Conservation (phyloP, 108 stramenopile species). For the Cyclotella baltica region DNA sequence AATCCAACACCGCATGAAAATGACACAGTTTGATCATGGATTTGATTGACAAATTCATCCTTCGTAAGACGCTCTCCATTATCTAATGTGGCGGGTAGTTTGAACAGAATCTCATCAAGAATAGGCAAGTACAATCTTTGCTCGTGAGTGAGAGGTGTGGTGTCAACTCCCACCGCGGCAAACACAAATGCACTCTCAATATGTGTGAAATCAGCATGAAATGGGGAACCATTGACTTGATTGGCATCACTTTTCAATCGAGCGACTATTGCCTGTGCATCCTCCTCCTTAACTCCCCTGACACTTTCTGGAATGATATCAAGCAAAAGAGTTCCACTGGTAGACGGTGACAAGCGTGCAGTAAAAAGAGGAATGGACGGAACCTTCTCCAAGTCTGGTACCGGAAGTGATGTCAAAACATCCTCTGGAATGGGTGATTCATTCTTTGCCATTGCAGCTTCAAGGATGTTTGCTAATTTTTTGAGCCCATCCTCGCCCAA, state of each 20-base stretch:
- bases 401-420: constrained; percentile 46
- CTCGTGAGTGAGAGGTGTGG: constrained; percentile 20
- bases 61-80: constrained; percentile 41
- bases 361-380: constrained; percentile 52
- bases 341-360: constrained; percentile 32
- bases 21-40: constrained; percentile 52
- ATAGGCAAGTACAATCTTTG: constrained; percentile 52
- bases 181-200: constrained; percentile 56
- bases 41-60: constrained; percentile 48
- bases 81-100: constrained; percentile 47
- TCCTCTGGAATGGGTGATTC: constrained; percentile 51
- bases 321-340: neutral
- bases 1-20: constrained; percentile 51
- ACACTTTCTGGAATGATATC: constrained; percentile 48
- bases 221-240: constrained; percentile 20
- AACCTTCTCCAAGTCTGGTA: constrained; percentile 52
- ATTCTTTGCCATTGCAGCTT: constrained; percentile 43
- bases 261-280: constrained; percentile 20
- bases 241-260: constrained; percentile 35
- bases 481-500: constrained; percentile 42
- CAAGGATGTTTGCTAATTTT: constrained; percentile 24
- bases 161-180: constrained; percentile 53
- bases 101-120: constrained; percentile 54
- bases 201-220: constrained; percentile 51
- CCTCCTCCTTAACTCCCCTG: constrained; percentile 23